phyloP scores from a whole-genome alignment of 345 rosid genomes.

The Balakata baccata region DNA sequence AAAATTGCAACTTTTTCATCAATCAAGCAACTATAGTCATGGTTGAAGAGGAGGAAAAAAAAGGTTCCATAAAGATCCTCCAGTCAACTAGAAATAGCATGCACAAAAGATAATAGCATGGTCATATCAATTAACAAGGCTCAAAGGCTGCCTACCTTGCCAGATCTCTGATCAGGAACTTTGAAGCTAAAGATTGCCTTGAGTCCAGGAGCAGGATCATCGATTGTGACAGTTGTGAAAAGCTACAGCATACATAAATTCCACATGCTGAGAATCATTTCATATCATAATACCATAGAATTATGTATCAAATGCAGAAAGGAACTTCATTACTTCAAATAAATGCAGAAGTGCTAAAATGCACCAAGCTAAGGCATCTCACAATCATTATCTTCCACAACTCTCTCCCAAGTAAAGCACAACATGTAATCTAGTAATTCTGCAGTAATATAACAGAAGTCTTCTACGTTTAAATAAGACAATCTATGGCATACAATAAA shows the following conservation, averaged over 20 bases:
- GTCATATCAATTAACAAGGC: background rate
- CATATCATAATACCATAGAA: background rate
- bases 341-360: background rate
- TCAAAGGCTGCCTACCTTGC: conserved; percentile 51
- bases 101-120: background rate
- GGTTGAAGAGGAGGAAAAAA: too few species aligned
- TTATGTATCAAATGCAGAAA: background rate
- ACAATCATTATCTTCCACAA: background rate
- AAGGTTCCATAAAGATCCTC: too few species aligned
- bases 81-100: too few species aligned
- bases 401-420: background rate
- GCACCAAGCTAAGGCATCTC: background rate
- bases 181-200: conserved; percentile 81
- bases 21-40: too few species aligned
- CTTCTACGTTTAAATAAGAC: background rate
- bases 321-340: background rate
- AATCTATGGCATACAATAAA: background rate
- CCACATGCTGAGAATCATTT: background rate
- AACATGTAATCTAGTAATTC: background rate
- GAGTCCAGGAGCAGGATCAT: conserved; percentile 87
- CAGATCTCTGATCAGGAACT: conserved; percentile 92
- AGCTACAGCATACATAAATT: conserved; percentile 44
- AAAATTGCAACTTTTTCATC: too few species aligned
- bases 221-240: conserved; percentile 72
- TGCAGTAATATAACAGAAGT: background rate